Evolutionary conservation across 768 basidiomycete genomes (phyloP), one percentile per base, ranked within the genome.

Genomic region (Boletus edulis): DNA sequence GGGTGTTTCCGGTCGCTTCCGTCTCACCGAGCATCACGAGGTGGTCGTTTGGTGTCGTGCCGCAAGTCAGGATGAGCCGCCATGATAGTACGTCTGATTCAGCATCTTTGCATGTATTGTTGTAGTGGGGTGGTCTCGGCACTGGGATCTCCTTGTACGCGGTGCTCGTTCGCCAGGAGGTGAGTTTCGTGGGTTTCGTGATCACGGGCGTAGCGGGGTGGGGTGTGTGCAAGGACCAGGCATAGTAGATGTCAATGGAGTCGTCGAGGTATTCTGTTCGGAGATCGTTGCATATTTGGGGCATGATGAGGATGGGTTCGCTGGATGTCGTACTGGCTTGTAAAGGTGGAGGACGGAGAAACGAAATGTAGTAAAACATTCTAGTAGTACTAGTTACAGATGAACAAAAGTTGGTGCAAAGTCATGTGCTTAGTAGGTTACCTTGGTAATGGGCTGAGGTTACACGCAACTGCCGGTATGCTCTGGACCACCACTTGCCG

Each of bases 341-440:
- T 4, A 73, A 61, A 4, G 92, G 90, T 4, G 92, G 94, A 12
- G 94, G 91, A 43, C 91, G 86, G 15, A 95, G 82, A 68, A 95
- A 95, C 27, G 90, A 94, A 40, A 95, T 68, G 72, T 95, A 96
- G 77, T 79, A 90, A 73, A 88, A 93, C 92, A 20, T n/a, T n/a
- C n/a, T n/a, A n/a, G n/a, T n/a, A n/a, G n/a, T n/a, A n/a, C n/a
- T n/a, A n/a, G n/a, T n/a, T n/a, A n/a, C n/a, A n/a, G n/a, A n/a
- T n/a, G n/a, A n/a, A n/a, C n/a, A n/a, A n/a, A n/a, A n/a, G n/a
- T n/a, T n/a, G n/a, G n/a, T n/a, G n/a, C n/a, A 24, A 24, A 4
- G 22, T 24, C 5, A 24, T 24, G 24, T 24, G 24, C 24, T 24
- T 24, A 24, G 24, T 24, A 24, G 5, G 24, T 1, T 24, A 24